Evolutionary conservation across 2,329 filamentous ascomycete genomes (phyloP).

Genomic region (Verticillium tricorpus): DNA sequence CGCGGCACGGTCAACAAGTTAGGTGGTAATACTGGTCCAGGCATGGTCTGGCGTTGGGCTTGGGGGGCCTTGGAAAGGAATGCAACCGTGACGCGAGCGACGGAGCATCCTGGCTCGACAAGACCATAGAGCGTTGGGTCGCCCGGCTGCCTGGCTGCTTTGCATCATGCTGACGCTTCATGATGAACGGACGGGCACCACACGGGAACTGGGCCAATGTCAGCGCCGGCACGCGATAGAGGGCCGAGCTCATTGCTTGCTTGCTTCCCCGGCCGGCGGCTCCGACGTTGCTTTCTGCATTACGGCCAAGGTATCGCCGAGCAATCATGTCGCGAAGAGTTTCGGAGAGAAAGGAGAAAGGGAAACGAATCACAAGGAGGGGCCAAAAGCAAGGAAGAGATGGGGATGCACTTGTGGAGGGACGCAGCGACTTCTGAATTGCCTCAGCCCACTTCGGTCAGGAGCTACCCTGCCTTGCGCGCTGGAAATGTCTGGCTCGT

Average conservation of each 20-base stretch:
- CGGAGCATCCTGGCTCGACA: background rate
- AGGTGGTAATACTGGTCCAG: background rate
- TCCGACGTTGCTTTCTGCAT: background rate
- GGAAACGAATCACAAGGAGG: background rate
- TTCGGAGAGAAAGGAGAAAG: slow-evolving; percentile 4
- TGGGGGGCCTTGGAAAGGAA: background rate
- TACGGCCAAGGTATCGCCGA: background rate
- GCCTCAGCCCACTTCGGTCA: background rate
- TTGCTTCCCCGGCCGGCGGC: background rate
- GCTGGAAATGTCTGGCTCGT: background rate
- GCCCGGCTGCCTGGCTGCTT: background rate
- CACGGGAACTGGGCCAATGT: too few species aligned
- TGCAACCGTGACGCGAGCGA: background rate
- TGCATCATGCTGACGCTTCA: too few species aligned
- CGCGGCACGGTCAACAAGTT: background rate
- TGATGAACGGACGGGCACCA: too few species aligned
- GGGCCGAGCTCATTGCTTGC: background rate
- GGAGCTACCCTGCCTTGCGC: background rate
- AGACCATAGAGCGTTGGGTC: background rate
- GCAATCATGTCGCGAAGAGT: background rate
- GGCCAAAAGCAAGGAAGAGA: background rate
- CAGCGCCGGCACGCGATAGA: background rate
- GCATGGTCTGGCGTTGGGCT: background rate
- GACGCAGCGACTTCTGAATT: too few species aligned
- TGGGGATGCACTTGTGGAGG: background rate